Percentiles rank a stretch among this genome's conserved stretches.
These are phyloP conservation scores for Curvularia verruculosa DNA, from an alignment of 2,329 filamentous ascomycete genomes.

Conservation along the genomic window DNA sequence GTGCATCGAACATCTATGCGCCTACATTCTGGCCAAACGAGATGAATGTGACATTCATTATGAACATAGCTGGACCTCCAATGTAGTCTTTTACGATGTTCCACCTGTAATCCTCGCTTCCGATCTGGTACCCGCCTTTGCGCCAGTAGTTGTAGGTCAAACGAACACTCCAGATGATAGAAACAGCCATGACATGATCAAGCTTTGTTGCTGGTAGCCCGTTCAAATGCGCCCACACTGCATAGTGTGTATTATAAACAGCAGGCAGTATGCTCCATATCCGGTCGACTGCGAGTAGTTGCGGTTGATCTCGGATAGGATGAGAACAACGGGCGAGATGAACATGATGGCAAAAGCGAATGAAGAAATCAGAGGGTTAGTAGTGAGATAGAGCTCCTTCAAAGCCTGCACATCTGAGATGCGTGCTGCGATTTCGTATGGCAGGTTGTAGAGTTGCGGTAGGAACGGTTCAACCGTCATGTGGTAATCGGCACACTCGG, in stretches of 20 bases:
- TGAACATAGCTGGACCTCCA: slow-evolving; percentile 70
- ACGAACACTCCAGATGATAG: slow-evolving; percentile 81
- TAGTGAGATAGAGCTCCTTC: slow-evolving; percentile 75
- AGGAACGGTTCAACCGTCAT: slow-evolving; percentile 79
- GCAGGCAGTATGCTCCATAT: slow-evolving; percentile 89
- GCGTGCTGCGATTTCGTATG: slow-evolving; percentile 58
- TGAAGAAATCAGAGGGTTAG: slow-evolving; percentile 82
- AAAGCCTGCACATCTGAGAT: slow-evolving; percentile 67
- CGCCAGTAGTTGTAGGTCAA: slow-evolving; percentile 98
- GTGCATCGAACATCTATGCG: background rate
- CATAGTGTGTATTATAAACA: slow-evolving; percentile 84
- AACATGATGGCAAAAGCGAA: slow-evolving; percentile 73
- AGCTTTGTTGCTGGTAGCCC: slow-evolving; percentile 73
- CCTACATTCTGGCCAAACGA: slow-evolving; percentile 71
- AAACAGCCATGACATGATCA: slow-evolving; percentile 74
- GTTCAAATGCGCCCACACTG: slow-evolving; percentile 78
- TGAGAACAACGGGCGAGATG: slow-evolving; percentile 73
- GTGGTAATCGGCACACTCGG: slow-evolving; percentile 77
- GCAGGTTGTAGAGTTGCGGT: slow-evolving; percentile 62
- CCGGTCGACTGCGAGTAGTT: slow-evolving; percentile 98
- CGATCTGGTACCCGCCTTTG: slow-evolving; percentile 86
- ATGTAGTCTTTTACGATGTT: slow-evolving; percentile 72
- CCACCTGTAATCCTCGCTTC: slow-evolving; percentile 97
- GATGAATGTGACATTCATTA: slow-evolving; percentile 92
- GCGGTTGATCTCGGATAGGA: slow-evolving; percentile 81